Conservation (phyloP, 1,139 yeast species). For the Blastobotrys petasosporus region DNA sequence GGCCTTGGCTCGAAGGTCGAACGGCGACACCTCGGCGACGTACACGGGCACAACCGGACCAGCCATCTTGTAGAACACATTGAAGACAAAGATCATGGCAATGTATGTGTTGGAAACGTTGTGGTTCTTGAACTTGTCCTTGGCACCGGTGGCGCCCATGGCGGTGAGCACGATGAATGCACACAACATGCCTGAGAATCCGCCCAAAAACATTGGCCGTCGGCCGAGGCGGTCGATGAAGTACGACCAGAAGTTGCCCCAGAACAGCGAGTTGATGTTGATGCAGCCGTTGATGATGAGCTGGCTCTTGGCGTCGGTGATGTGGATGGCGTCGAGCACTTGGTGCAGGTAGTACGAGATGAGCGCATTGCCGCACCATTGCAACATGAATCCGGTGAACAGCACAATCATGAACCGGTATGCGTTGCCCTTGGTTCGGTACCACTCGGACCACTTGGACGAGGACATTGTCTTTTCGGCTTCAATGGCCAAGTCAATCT, state of each 20-base stretch:
- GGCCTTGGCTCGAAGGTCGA: conserved; percentile 36
- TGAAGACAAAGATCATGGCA: conserved; percentile 22
- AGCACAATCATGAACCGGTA: conserved; percentile 37
- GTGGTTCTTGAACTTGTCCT: conserved; percentile 16
- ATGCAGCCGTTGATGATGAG: conserved; percentile 19
- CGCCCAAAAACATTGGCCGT: conserved; percentile 35
- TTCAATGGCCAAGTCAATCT: conserved; percentile 18
- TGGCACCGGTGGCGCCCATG: conserved; percentile 20
- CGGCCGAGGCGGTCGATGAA: conserved; percentile 14
- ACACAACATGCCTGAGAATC: conserved; percentile 13
- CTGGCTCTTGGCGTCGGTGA: conserved; percentile 17
- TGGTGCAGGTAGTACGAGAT: conserved; percentile 19
- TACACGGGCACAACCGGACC: conserved; percentile 30
- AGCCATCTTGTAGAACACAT: conserved; percentile 17
- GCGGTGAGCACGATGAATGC: conserved; percentile 22
- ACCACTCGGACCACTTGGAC: conserved; percentile 31
- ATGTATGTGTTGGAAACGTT: conserved; percentile 20
- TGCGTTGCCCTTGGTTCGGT: conserved; percentile 34
- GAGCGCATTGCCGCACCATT: conserved; percentile 20
- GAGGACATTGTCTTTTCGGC: conserved; percentile 14
- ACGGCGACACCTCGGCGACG: conserved; percentile 38
- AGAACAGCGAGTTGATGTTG: conserved; percentile 12
- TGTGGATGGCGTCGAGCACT: conserved; percentile 20
- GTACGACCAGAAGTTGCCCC: conserved; percentile 9
- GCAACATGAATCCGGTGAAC: conserved; percentile 22